Base-by-base conservation (phyloP, 306 rosid genomes). In the Fragaria ananassa region DNA sequence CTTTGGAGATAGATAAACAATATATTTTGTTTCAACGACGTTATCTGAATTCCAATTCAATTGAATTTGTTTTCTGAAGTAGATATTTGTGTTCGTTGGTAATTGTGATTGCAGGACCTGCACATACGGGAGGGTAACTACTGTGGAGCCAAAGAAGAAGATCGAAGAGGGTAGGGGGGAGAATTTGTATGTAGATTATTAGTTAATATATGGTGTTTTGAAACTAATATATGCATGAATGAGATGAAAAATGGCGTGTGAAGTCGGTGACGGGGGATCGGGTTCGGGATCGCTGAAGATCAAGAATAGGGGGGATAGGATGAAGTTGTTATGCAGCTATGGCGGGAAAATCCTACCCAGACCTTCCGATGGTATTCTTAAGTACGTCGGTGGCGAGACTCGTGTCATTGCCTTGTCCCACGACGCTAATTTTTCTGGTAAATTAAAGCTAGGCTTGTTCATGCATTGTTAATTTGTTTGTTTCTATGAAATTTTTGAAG, bases 301-400 rank as follows among this genome's bases (percentile, higher is more conserved):
- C 65, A 90, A 13, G 67, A 61, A 12, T 6, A 61, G 64, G 17
- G 1, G 64, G 7, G 5, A 41, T 47, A 92, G 79, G 86, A 64
- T 90, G 1, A 95, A 92, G 85, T 86, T 95, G 80, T 50, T 95
- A 17, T 92, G 96, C 80, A 92, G 98, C 89, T 84, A 86, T 74
- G 97, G 92, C 61, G 97, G 98, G 4, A 95, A 77, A 83, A 91
- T 95, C 75, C 87, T 95, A 21, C 97, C 93, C 0, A 78, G 96
- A 18, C 89, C 92, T 21, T 15, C 84, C 58, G 98, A 95, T 8
- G 91, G 96, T 10, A 50, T 68, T 19, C 97, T 95, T 50, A 88
- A 89, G 75, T 95, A 95, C 27, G 92, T 90, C 0, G 98, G 98
- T 27, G 98, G 98, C 6, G 97, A 92, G 80, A 90, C 96, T 6